Evolutionary conservation across 352 stramenopile species (phyloP), one percentile per base, ranked within the genome.

Genomic region (Nothophytophthora sp.): DNA sequence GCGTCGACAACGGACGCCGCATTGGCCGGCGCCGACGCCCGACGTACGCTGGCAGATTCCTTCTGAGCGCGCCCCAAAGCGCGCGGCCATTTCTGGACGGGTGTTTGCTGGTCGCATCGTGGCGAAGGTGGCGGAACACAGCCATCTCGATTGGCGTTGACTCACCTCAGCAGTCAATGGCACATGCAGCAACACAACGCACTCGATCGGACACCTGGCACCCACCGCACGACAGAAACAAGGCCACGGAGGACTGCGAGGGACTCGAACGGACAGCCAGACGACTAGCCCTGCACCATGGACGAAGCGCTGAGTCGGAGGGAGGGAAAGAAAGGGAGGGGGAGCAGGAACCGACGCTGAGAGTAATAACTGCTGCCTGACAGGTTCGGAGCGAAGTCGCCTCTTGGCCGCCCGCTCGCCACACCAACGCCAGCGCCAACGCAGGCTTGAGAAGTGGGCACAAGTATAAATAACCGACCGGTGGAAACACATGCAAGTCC

Each of bases 11-110:
- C 13, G 16, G 24, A 38, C 24, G 63, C 60, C 32, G 69, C 46
- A 19, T 29, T 43, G 27, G 29, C 4, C 65, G 74, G n/a, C 66
- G 67, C 30, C 73, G 60, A 10, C 54, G 59, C 1, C 67, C 63
- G 4, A 87, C 49, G 35, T 81, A 84, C 32, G 65, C 29, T 1
- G 79, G 74, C 36, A 90, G 56, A 25, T 76, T 79, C 45, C 80
- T 83, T 27, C 68, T 74, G 9, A 90, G 57, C 0, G 74, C 47
- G 5, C 48, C 25, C 79, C 79, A 90, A 3, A 90, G 63, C 25
- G 66, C 44, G 28, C 63, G 73, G 10, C 62, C 70, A 33, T 50
- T 70, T 63, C 81, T 77, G 1, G 62, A 47, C 27, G 56, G 64
- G 9, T 57, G 29, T 8, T 41, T 41, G 4, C 29, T 70, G 12